phyloP scores from a whole-genome alignment of 2,329 filamentous ascomycete species.

The Ascochyta rabiei region DNA sequence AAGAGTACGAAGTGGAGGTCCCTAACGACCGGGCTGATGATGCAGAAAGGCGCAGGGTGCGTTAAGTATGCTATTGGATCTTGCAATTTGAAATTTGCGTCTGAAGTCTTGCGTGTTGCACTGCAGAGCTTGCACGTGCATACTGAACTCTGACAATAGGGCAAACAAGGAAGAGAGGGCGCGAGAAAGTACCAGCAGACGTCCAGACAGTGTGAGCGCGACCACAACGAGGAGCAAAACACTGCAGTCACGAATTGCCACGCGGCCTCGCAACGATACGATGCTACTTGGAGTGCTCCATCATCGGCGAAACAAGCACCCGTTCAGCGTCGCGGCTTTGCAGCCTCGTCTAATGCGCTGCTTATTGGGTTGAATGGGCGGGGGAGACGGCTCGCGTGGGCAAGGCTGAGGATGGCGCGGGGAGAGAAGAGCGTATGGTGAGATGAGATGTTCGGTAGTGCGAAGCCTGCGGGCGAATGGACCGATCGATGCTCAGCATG shows the following conservation, averaged over 20 bases:
- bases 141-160: background rate
- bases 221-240: background rate
- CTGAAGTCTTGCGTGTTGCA: background rate
- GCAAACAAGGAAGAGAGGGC: background rate
- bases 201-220: background rate
- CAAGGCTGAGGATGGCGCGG: background rate
- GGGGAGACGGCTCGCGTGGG: background rate
- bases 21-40: slow-evolving; percentile 32
- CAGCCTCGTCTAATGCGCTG: background rate
- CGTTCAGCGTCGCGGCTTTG: background rate
- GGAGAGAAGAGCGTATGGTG: no score
- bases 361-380: background rate
- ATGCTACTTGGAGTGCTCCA: background rate
- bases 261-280: background rate
- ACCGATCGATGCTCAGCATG: no score
- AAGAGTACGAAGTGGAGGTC: slow-evolving; percentile 77
- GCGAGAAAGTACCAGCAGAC: background rate
- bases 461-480: no score
- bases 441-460: no score
- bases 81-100: background rate
- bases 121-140: background rate
- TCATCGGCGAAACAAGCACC: background rate
- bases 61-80: slow-evolving; percentile 32
- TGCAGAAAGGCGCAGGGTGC: slow-evolving; percentile 34
- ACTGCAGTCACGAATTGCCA: background rate